phyloP scores from a whole-genome alignment of 1,284 basidiomycete species.

The Hypsizygus ulmarius region DNA sequence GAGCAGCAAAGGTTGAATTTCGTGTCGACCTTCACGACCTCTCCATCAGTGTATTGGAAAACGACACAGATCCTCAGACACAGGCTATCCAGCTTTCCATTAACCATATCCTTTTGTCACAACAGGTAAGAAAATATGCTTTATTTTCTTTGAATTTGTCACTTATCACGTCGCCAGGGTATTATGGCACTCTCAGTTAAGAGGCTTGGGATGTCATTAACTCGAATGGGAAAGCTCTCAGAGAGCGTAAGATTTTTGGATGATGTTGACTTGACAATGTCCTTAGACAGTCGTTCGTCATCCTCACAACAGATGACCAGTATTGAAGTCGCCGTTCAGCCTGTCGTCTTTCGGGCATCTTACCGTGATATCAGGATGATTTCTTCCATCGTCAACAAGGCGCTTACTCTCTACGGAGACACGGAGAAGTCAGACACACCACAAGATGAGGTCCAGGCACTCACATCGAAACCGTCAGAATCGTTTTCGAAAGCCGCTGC shows the following conservation, averaged over 20 bases:
- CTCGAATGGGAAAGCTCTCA: conserved; percentile 80
- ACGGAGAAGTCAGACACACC: conserved; percentile 30
- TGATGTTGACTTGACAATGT: conserved; percentile 86
- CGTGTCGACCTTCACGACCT: conserved; percentile 92
- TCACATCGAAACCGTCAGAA: conserved; percentile 8
- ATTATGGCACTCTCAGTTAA: conserved; percentile 83
- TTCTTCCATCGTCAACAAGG: conserved; percentile 85
- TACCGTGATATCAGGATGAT: conserved; percentile 93
- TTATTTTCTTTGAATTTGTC: conserved; percentile 1
- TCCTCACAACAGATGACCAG: conserved; percentile 76
- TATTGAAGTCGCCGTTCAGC: conserved; percentile 81
- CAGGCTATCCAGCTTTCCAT: conserved; percentile 89
- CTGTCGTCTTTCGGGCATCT: conserved; percentile 90
- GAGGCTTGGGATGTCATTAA: conserved; percentile 91
- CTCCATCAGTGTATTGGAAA: conserved; percentile 87
- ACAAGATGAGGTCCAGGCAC: conserved; percentile 12
- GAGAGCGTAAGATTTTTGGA: conserved; percentile 93
- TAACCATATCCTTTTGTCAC: conserved; percentile 85
- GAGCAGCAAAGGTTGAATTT: conserved; percentile 46
- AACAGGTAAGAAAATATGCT: conserved; percentile 60
- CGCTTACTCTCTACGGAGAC: conserved; percentile 62
- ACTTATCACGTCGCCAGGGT: conserved; percentile 44
- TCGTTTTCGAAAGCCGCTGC: conserved; percentile 10
- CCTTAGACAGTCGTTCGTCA: conserved; percentile 81
- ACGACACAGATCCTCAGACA: conserved; percentile 77